Evolutionary conservation across 768 basidiomycete species (phyloP), one percentile per base, ranked within the genome.

Genomic region (Coprinopsis sp.): DNA sequence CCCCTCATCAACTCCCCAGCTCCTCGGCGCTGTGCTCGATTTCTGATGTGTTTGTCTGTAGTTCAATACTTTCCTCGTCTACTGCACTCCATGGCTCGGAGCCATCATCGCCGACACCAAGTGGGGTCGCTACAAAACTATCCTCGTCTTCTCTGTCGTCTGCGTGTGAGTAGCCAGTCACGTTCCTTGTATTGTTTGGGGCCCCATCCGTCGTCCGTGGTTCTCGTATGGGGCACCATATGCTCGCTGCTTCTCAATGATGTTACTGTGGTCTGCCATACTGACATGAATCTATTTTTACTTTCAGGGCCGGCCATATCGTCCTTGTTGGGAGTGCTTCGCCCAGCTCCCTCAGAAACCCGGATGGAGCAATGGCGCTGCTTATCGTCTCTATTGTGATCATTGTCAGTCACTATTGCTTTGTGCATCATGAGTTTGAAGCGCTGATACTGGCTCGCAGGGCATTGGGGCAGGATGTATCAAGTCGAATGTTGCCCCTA

Each of bases 51-150:
- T 56, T 16, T 31, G 24, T 12, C 4, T 34, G n/a, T n/a, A 36
- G 31, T 27, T 10, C n/a, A n/a, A n/a, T 12, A 7, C n/a, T 58
- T 7, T 68, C 60, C 3, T 64, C 62, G 57, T 64, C 65, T 55
- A 53, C 21, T 6, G 11, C 3, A 41, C 3, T 25, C 30, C 19
- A 38, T 40, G 69, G 65, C 76, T 75, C 63, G 76, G 76, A 42
- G 78, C 73, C 8, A 76, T 76, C 51, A 49, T 81, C 36, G 78
- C 79, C 16, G 78, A 81, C 54, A 72, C 75, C 4, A 53, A 67
- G 50, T 73, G 70, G 67, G 80, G 80, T 18, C 70, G 79, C 4
- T 82, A 73, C 66, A 77, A 75, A 54, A 80, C 79, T 14, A 78
- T 82, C 57, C 62, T 72, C 59, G 59, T 75, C 18, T 76, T 78